Evolutionary conservation across 208 protist species (phyloP), one percentile per base, ranked within the genome.

Genomic region (Novymonas esmeraldas): DNA sequence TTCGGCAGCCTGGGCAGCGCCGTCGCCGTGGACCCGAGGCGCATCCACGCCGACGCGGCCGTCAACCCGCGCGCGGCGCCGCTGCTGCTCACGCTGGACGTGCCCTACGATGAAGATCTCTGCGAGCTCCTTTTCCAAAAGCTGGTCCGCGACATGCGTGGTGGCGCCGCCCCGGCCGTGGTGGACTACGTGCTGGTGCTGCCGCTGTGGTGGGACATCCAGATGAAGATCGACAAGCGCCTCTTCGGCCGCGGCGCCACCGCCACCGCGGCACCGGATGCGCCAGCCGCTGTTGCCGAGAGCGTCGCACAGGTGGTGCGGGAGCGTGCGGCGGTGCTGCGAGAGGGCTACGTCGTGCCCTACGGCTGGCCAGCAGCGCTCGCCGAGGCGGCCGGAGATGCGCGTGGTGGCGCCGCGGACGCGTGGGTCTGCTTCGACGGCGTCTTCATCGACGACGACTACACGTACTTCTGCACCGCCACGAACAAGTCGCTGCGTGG

Each of bases 41-140:
- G 51, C 34, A 65, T 88, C 31, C 81, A 77, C 54, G 22, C 31
- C 36, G 50, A 72, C 18, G n/a, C 61, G 14, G 56, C 57, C 13
- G 70, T 85, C 20, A 87, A 88, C 64, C 70, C 76, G 20, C 64
- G 59, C 3, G 45, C 48, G 16, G 68, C 44, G 46, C 87, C 85
- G 41, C 73, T 95, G 33, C 80, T 95, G 22, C 78, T 95, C 13
- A 95, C 90, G 0, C 78, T 92, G 41, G 90, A 95, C 66, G 90
- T 95, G 5, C 90, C 90, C 1, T 95, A 95, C 62, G 90, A 95
- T 64, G 90, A 95, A 65, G 90, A 95, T 62, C 69, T 95, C 10
- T 95, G 90, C 70, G 87, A 95, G 77, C 59, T 78, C 34, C 84
- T 95, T 13, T 93, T 95, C 62, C 76, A 78, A 46, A 95, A 94